These are phyloP conservation scores for Phytophthora europaea DNA, from an alignment of 352 stramenopile species.

Conservation along the genomic window DNA sequence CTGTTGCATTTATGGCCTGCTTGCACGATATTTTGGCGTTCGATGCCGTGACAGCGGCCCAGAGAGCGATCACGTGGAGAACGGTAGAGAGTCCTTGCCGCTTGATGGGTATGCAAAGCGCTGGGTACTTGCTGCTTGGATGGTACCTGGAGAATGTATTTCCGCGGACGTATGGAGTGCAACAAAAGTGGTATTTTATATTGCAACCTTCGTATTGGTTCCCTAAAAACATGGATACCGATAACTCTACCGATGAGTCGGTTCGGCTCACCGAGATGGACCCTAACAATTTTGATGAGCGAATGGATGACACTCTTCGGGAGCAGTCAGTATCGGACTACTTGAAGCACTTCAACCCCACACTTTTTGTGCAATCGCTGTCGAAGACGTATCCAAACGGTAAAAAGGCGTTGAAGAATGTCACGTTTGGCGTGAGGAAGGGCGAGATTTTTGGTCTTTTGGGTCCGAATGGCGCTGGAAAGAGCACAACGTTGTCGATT, in stretches of 20 bases:
- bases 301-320: constrained; percentile 68
- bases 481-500: constrained; percentile 98
- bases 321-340: constrained; percentile 71
- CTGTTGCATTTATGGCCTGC: constrained; percentile 76
- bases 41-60: constrained; percentile 46
- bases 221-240: constrained; percentile 14
- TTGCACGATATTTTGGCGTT: constrained; percentile 63
- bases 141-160: constrained; percentile 96
- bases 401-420: constrained; percentile 81
- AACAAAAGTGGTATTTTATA: constrained; percentile 95
- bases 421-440: constrained; percentile 90
- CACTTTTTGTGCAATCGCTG: constrained; percentile 65
- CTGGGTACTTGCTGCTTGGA: constrained; percentile 91
- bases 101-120: constrained; percentile 85
- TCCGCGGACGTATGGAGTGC: constrained; percentile 92
- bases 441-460: constrained; percentile 95
- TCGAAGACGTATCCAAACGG: constrained; percentile 82
- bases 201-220: constrained; percentile 90
- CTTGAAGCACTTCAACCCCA: constrained; percentile 62
- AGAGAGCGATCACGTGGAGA: constrained; percentile 58
- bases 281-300: constrained; percentile 32
- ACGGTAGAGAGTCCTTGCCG: constrained; percentile 55
- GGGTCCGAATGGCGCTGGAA: constrained; percentile 95
- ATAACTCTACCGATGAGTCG: constrained; percentile 19
- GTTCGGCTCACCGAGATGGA: constrained; percentile 38